A percentile compares a stretch with the other conserved stretches of the same genome.
phyloP scores from a whole-genome alignment of 306 rosid species.

The Dicorynia guianensis region DNA sequence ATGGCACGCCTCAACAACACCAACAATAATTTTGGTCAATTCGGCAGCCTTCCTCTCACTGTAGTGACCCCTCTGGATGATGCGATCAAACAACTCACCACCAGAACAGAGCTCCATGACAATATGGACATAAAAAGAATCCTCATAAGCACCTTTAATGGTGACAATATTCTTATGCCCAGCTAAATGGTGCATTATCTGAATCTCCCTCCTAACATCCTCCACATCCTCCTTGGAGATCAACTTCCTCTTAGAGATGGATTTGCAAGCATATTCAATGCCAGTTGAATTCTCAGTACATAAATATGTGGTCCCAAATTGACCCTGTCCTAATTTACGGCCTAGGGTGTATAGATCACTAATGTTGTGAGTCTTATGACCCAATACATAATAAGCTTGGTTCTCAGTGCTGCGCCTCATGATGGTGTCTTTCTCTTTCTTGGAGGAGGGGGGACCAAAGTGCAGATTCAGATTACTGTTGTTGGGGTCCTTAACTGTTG shows the following conservation, averaged over 20 bases:
- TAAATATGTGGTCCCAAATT: slow-evolving; percentile 85
- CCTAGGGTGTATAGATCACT: slow-evolving; percentile 88
- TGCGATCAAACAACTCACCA: slow-evolving; percentile 90
- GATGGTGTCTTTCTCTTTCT: slow-evolving; percentile 50
- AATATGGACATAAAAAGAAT: slow-evolving; percentile 84
- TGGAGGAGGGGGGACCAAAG: slow-evolving; percentile 31
- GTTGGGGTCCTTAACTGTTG: slow-evolving; percentile 22
- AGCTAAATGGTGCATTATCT: slow-evolving; percentile 96
- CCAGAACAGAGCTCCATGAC: slow-evolving; percentile 97
- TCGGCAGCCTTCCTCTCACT: slow-evolving; percentile 93
- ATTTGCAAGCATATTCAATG: slow-evolving; percentile 82
- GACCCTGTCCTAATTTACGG: slow-evolving; percentile 90
- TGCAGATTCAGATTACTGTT: slow-evolving; percentile 34
- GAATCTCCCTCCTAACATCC: slow-evolving; percentile 93
- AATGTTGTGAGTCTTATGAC: slow-evolving; percentile 84
- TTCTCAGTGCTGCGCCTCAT: slow-evolving; percentile 75
- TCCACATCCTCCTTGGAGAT: slow-evolving; percentile 90
- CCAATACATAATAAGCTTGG: slow-evolving; percentile 85
- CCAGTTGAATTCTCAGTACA: slow-evolving; percentile 71
- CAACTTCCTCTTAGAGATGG: slow-evolving; percentile 91
- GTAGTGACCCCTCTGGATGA: slow-evolving; percentile 93
- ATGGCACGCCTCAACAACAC: slow-evolving; percentile 95
- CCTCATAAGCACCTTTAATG: slow-evolving; percentile 95
- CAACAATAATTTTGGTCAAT: slow-evolving; percentile 84
- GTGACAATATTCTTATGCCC: slow-evolving; percentile 94